Conservation (phyloP, 495 filamentous ascomycete genomes). For the Hypoxylon lenormandii region DNA sequence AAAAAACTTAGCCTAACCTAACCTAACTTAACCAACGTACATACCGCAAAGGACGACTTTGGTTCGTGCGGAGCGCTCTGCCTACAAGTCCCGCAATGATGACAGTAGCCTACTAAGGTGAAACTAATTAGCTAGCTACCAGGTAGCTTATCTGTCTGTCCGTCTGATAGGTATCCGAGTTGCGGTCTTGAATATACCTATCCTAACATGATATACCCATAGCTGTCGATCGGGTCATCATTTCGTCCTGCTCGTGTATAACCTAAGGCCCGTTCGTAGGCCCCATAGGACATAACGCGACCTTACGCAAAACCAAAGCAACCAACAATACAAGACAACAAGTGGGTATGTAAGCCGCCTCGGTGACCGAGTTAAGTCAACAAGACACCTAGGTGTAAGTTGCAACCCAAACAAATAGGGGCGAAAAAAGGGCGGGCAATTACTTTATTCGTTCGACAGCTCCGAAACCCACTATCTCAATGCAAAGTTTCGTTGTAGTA, state of each 20-base stretch:
- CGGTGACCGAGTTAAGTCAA: background rate
- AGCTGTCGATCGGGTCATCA: background rate
- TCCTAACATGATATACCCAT: no score
- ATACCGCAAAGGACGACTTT: background rate
- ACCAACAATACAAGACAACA: constrained; percentile 16
- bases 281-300: background rate
- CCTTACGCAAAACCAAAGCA: constrained; percentile 1
- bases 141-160: no score
- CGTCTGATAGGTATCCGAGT: no score
- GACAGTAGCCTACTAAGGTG: background rate
- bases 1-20: background rate
- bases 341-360: constrained; percentile 1
- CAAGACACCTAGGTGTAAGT: background rate
- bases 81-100: background rate
- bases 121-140: no score
- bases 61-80: constrained; percentile 8
- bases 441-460: constrained; percentile 43
- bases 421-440: constrained; percentile 32
- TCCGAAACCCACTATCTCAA: constrained; percentile 25
- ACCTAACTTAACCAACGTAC: background rate
- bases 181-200: no score
- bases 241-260: background rate
- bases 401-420: background rate
- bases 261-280: background rate
- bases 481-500: constrained; percentile 38